Conservation (phyloP, 306 rosid genomes). For the Neltuma alba region DNA sequence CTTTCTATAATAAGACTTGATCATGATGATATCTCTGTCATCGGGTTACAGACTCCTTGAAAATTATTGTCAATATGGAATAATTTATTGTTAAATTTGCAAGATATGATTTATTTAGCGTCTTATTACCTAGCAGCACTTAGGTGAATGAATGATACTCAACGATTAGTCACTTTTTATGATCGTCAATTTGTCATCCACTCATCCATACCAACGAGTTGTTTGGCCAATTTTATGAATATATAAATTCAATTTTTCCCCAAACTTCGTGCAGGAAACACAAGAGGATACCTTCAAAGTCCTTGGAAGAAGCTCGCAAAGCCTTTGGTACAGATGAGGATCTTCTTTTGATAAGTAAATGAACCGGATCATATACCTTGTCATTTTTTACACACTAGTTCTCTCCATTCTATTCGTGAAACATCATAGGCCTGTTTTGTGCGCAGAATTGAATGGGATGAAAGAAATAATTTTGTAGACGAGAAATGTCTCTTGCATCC, state of each 20-base stretch:
- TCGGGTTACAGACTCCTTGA: slow-evolving; percentile 13
- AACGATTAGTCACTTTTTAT: not conserved
- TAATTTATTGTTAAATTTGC: not conserved
- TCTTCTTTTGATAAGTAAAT: slow-evolving; percentile 75
- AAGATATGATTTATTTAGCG: not conserved
- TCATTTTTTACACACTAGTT: slow-evolving; percentile 11
- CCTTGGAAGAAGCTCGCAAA: slow-evolving; percentile 89
- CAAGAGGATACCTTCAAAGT: slow-evolving; percentile 69
- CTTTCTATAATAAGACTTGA: slow-evolving; percentile 2
- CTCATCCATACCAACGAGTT: slow-evolving; percentile 8
- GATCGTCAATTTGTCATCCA: too few relatives aligned
- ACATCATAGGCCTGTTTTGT: not conserved
- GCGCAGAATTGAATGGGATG: not conserved
- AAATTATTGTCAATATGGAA: not conserved
- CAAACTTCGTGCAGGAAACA: slow-evolving; percentile 61
- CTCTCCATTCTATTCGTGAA: not conserved
- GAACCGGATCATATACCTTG: slow-evolving; percentile 15
- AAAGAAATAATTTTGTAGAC: not conserved
- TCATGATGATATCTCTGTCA: slow-evolving; percentile 13
- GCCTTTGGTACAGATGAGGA: slow-evolving; percentile 98
- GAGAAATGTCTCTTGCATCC: not conserved
- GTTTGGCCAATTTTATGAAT: slow-evolving; percentile 11
- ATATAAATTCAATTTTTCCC: slow-evolving; percentile 24
- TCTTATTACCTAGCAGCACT: not conserved
- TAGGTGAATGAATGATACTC: not conserved